Evolutionary conservation across 306 rosid genomes (phyloP).

Genomic region (cucumber (Cucumis sativus)): Cucumber_9930_V3 NC_026661.2:21180501-21181000

Average conservation of each 20-base stretch:
- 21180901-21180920: too few species aligned
- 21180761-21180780: not conserved
- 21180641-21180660: not conserved
- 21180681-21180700: not conserved
- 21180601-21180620: slow-evolving; percentile 95
- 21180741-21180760: not conserved
- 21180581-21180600: slow-evolving; percentile 61
- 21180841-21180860: not conserved
- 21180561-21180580: slow-evolving; percentile 55
- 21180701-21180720: not conserved
- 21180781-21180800: not conserved
- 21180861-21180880: too few species aligned
- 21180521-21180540: slow-evolving; percentile 78
- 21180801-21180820: not conserved
- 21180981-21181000: too few species aligned
- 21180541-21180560: slow-evolving; percentile 76
- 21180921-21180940: too few species aligned
- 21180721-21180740: not conserved
- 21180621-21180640: slow-evolving; percentile 22
- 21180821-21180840: not conserved
- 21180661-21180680: not conserved
- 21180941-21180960: too few species aligned
- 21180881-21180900: too few species aligned
- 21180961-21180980: too few species aligned
- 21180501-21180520: slow-evolving; percentile 75